Base-by-base conservation (phyloP, 169 alveolate species). In the Fabrea salina region DNA sequence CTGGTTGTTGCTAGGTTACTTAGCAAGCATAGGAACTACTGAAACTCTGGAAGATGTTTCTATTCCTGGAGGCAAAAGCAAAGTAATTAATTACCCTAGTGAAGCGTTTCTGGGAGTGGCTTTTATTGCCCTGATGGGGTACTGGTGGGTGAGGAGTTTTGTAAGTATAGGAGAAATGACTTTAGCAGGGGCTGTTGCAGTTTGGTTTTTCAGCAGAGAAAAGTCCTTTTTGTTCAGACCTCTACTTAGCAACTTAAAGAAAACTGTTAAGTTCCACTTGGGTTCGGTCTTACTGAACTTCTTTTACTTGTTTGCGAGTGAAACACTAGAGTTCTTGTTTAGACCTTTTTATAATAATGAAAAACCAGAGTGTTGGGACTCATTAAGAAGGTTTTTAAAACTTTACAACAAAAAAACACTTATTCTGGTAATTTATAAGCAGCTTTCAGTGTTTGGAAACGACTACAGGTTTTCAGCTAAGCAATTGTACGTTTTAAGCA, bases 201-300 rank as follows among this genome's bases (percentile, higher is more conserved):
- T 43, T n/a, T 68, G 78, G 78, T 68, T 41, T 27, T 68, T 41
- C 35, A 25, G 64, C 11, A 16, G 61, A 16, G 50, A 68, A 32
- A 68, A 68, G 4, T 43, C 19, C 39, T 68, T 19, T 68, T 25
- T 68, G 78, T 61, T 33, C 54, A 30, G 41, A 13, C 74, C 74
- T 33, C 49, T 61, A 13, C 39, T 22, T 11, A 13, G 8, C 11
- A 35, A 47, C 49, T n/a, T 61, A 0, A 61, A 61, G 39, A 33
- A 16, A 3, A 13, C 51, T n/a, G 1, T 61, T 8, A 61, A 27
- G 49, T 61, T 33, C 50, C 74, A 61, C 27, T 19, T 68, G 8
- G 78, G 78, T 19, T 68, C 78, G 19, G 44, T 68, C n/a, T n/a
- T n/a, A n/a, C n/a, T n/a, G n/a, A n/a, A n/a, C n/a, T n/a, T n/a